phyloP scores from a whole-genome alignment of 2,329 filamentous ascomycete genomes.

The Leptosphaerulina australis region DNA sequence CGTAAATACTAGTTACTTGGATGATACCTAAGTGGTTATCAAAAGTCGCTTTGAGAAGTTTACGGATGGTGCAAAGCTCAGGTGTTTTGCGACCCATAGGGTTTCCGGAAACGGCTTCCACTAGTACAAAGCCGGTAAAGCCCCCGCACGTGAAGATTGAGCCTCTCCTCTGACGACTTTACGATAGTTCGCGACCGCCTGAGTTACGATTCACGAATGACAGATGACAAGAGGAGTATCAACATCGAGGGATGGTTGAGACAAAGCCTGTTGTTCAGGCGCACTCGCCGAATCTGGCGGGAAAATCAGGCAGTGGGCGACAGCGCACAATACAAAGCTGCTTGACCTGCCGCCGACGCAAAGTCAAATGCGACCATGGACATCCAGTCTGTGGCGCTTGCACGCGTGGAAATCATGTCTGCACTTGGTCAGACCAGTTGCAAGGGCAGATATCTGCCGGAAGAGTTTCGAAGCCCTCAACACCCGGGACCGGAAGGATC shows the following conservation, averaged over 20 bases:
- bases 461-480: slow-evolving; percentile 37
- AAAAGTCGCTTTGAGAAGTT: slow-evolving; percentile 7
- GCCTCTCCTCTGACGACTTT: slow-evolving; percentile 11
- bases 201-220: slow-evolving; percentile 7
- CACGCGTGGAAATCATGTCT: slow-evolving; percentile 45
- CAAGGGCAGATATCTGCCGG: slow-evolving; percentile 27
- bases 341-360: slow-evolving; percentile 47
- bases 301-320: slow-evolving; percentile 39
- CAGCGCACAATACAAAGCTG: slow-evolving; percentile 49
- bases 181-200: slow-evolving; percentile 3
- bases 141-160: slow-evolving; percentile 19
- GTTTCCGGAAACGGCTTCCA: slow-evolving; percentile 4
- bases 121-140: slow-evolving; percentile 6
- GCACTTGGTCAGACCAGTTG: slow-evolving; percentile 43
- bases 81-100: slow-evolving; percentile 8
- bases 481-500: slow-evolving; percentile 22
- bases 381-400: slow-evolving; percentile 49
- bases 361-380: slow-evolving; percentile 49
- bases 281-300: slow-evolving; percentile 32
- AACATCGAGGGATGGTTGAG: slow-evolving; percentile 33
- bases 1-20: not conserved
- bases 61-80: slow-evolving; percentile 7
- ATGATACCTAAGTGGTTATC: slow-evolving; percentile 3
- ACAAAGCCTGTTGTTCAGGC: slow-evolving; percentile 28
- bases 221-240: slow-evolving; percentile 15